These are phyloP conservation scores for Didymella exigua DNA, from an alignment of 2,329 filamentous ascomycete genomes.

Conservation along the genomic window DNA sequence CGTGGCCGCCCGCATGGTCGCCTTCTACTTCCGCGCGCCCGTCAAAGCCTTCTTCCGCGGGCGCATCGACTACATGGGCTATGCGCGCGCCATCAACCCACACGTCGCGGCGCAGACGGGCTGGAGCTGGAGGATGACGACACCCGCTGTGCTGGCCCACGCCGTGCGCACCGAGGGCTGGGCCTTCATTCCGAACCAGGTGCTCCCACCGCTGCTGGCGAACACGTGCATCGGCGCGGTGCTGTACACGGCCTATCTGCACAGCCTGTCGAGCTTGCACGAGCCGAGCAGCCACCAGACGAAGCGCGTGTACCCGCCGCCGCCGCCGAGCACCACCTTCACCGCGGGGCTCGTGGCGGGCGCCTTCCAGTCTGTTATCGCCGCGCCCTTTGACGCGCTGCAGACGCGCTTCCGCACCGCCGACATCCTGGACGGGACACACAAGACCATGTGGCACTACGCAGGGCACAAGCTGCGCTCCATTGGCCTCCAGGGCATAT, in stretches of 20 bases:
- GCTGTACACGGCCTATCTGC: slow-evolving; percentile 76
- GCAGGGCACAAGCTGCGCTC: slow-evolving; percentile 69
- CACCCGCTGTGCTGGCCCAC: slow-evolving; percentile 70
- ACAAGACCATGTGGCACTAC: slow-evolving; percentile 75
- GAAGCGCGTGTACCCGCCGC: slow-evolving; percentile 73
- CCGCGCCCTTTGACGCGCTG: slow-evolving; percentile 76
- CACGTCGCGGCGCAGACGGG: slow-evolving; percentile 53
- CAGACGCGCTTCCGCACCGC: slow-evolving; percentile 72
- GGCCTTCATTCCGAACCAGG: slow-evolving; percentile 75
- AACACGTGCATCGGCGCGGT: slow-evolving; percentile 76
- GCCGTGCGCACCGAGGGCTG: slow-evolving; percentile 74
- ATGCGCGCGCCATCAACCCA: slow-evolving; percentile 68
- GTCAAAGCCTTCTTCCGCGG: slow-evolving; percentile 93
- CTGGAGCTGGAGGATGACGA: slow-evolving; percentile 70
- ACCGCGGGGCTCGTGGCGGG: slow-evolving; percentile 73
- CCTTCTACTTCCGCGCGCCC: slow-evolving; percentile 89
- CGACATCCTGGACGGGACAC: slow-evolving; percentile 64
- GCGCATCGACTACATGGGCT: slow-evolving; percentile 79
- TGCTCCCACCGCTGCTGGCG: slow-evolving; percentile 75
- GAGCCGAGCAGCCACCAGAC: slow-evolving; percentile 65
- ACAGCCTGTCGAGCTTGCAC: slow-evolving; percentile 69
- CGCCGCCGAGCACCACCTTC: slow-evolving; percentile 67
- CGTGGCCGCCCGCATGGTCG: slow-evolving; percentile 79
- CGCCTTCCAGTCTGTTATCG: slow-evolving; percentile 70
- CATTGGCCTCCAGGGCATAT: slow-evolving; percentile 73